phyloP scores from a whole-genome alignment of 805 yeast species.

The Metschnikowia dekortorum region DNA sequence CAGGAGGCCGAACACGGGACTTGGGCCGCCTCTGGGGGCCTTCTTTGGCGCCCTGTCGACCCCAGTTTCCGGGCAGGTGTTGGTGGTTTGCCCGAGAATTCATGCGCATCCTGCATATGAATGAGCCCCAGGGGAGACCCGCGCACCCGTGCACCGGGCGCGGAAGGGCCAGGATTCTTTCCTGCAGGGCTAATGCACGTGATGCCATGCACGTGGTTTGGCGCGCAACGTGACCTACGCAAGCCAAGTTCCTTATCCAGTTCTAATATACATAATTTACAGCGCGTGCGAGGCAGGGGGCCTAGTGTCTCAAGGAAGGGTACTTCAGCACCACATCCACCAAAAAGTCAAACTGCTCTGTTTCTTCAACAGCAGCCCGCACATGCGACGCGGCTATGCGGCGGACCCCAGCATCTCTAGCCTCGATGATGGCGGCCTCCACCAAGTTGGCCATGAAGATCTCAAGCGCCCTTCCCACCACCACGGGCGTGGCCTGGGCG shows the following conservation, averaged over 20 bases:
- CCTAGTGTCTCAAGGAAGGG: constrained; percentile 37
- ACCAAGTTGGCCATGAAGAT: constrained; percentile 86
- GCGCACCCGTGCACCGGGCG: not conserved
- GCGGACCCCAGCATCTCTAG: constrained; percentile 67
- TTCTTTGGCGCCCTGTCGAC: too few relatives aligned
- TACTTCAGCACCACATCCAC: constrained; percentile 69
- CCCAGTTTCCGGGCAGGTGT: too few relatives aligned
- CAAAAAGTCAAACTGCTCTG: constrained; percentile 91
- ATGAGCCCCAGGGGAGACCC: not conserved
- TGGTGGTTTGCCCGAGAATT: not conserved
- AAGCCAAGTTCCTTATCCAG: not conserved
- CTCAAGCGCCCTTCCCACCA: constrained; percentile 92
- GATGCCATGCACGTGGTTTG: too few relatives aligned
- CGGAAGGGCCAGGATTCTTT: not conserved
- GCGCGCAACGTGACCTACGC: not conserved
- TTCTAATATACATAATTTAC: constrained; percentile 18
- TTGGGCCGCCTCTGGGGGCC: too few relatives aligned
- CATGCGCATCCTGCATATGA: not conserved
- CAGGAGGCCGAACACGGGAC: too few relatives aligned
- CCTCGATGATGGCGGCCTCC: constrained; percentile 75
- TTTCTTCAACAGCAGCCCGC: constrained; percentile 74
- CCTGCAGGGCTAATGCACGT: too few relatives aligned
- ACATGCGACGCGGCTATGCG: constrained; percentile 81
- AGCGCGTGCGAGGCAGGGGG: constrained; percentile 1
- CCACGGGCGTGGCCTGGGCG: constrained; percentile 98